phyloP scores from a whole-genome alignment of 768 basidiomycete species.

The Termitomyces sp. region DNA sequence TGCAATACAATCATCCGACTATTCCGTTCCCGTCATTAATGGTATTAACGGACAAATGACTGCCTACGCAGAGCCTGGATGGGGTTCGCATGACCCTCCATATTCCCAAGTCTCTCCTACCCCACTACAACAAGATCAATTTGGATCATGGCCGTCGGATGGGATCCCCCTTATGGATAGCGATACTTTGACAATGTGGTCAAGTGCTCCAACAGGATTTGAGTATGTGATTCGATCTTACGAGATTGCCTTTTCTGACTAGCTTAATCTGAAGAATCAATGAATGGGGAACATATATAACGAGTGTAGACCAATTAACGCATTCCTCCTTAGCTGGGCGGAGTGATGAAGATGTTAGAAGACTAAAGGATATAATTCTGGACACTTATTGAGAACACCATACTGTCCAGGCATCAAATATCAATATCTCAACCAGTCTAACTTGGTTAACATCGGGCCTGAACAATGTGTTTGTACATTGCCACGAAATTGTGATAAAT shows the following conservation, averaged over 20 bases:
- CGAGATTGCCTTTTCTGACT: neutral
- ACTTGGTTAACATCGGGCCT: no score
- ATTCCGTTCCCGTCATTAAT: no score
- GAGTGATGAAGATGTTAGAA: neutral
- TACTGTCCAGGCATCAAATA: neutral
- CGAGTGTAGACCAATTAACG: slow-evolving; percentile 28
- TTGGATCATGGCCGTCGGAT: slow-evolving; percentile 2
- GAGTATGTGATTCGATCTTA: slow-evolving; percentile 36
- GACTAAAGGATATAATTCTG: neutral
- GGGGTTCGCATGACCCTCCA: neutral
- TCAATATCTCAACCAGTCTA: no score
- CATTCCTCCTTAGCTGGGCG: slow-evolving; percentile 8
- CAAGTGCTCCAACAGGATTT: slow-evolving; percentile 50
- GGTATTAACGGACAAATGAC: no score
- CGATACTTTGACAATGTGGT: slow-evolving; percentile 59
- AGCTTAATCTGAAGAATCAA: slow-evolving; percentile 22
- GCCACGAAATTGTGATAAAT: no score
- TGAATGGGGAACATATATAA: slow-evolving; percentile 38
- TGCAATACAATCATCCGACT: neutral
- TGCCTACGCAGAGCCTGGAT: no score
- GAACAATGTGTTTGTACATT: no score
- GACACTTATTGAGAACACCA: neutral
- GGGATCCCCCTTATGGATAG: slow-evolving; percentile 32
- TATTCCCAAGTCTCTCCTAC: neutral
- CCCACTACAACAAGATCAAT: neutral